Evolutionary conservation across 208 protist genomes (phyloP).

Genomic region (Sergeia podlipaevii): DNA sequence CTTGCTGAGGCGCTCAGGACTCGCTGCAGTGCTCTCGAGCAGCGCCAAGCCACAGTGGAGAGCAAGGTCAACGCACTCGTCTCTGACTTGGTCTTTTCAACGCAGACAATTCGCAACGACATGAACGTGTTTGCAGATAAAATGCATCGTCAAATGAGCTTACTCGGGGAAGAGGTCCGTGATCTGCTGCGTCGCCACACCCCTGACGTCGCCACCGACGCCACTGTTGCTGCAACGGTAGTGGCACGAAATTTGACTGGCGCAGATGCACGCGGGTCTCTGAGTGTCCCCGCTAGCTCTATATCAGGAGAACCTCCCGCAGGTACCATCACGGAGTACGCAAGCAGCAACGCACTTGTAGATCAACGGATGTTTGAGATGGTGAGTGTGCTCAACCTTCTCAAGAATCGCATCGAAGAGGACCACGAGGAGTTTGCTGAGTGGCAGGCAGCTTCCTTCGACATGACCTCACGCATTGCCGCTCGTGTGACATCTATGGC

Average conservation of each 20-base stretch:
- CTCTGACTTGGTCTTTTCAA: slow-evolving; percentile 20
- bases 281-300: too few species aligned
- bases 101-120: slow-evolving; percentile 14
- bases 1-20: slow-evolving; percentile 18
- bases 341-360: background rate
- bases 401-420: slow-evolving; percentile 27
- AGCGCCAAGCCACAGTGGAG: slow-evolving; percentile 25
- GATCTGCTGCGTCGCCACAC: slow-evolving; percentile 3
- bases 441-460: slow-evolving; percentile 19
- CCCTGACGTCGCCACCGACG: too few species aligned
- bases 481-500: too few species aligned
- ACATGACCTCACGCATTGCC: slow-evolving; percentile 19
- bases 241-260: background rate
- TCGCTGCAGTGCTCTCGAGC: slow-evolving; percentile 12
- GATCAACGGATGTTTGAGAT: slow-evolving; percentile 18
- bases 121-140: slow-evolving; percentile 17
- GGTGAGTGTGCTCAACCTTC: slow-evolving; percentile 15
- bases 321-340: background rate
- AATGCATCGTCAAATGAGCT: background rate
- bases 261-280: too few species aligned
- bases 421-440: slow-evolving; percentile 19
- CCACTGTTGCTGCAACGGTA: too few species aligned
- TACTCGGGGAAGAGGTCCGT: background rate
- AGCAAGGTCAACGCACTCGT: slow-evolving; percentile 38
- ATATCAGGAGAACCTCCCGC: too few species aligned